These are phyloP conservation scores for Pythium dissotocum DNA, from an alignment of 352 stramenopile genomes.

Conservation along the genomic window DNA sequence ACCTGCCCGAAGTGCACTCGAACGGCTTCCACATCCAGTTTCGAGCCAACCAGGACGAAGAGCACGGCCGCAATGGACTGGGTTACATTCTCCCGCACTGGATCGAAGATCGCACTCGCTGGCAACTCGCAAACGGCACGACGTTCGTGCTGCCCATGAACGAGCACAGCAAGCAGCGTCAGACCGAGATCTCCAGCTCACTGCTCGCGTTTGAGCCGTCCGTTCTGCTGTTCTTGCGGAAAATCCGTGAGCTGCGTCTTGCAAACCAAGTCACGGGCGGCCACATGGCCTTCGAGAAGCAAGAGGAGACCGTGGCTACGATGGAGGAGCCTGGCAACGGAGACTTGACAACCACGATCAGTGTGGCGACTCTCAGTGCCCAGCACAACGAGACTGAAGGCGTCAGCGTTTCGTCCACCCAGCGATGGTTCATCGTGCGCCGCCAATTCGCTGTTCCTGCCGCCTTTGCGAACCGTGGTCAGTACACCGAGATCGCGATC, in stretches of 20 bases:
- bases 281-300: slow-evolving; percentile 50
- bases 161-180: slow-evolving; percentile 36
- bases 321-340: neutral
- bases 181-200: slow-evolving; percentile 60
- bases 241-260: slow-evolving; percentile 67
- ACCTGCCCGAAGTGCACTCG: slow-evolving; percentile 82
- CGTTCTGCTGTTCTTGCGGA: slow-evolving; percentile 75
- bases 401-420: slow-evolving; percentile 27
- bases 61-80: slow-evolving; percentile 45
- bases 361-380: slow-evolving; percentile 20
- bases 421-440: slow-evolving; percentile 71
- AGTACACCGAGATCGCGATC: slow-evolving; percentile 57
- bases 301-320: slow-evolving; percentile 12
- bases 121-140: slow-evolving; percentile 48
- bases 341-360: neutral
- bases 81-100: slow-evolving; percentile 84
- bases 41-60: slow-evolving; percentile 45
- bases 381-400: neutral
- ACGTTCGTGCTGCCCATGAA: slow-evolving; percentile 82
- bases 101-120: slow-evolving; percentile 50
- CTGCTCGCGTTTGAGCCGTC: slow-evolving; percentile 75
- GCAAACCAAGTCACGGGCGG: slow-evolving; percentile 39
- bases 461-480: slow-evolving; percentile 24
- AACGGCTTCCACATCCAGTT: slow-evolving; percentile 89
- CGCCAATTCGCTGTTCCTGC: slow-evolving; percentile 31